Base-by-base conservation (phyloP, 768 basidiomycete genomes). In the Pluteus cervinus region DNA sequence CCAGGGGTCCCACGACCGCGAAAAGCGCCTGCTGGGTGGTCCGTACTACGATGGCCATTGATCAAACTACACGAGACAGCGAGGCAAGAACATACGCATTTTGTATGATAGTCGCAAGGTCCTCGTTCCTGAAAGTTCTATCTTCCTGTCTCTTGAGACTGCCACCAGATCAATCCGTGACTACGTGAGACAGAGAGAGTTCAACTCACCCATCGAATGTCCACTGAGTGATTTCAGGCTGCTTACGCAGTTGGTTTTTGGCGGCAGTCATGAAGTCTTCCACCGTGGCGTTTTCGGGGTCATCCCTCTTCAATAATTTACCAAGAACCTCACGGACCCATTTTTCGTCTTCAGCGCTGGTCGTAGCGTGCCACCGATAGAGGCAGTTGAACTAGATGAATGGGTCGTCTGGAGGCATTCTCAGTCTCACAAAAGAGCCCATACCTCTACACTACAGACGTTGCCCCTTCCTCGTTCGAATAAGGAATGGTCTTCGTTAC, bases 351-450 rank as follows among this genome's bases (percentile, higher is more conserved):
- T 71, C 68, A 10, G 52, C 48, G 29, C 82, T 86, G 0, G 82
- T 86, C 0, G 87, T 88, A 1, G 88, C 81, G 31, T 91, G 88
- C 88, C 88, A 69, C 14, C 84, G 75, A 57, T 90, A 90, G 39
- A 90, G 60, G 48, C 82, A 83, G 49, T 90, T 90, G 65, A 90
- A 90, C 81, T 86, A 25, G 7, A 32, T 21, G 7, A 30, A 36
- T 12, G 34, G 47, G 24, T 24, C 29, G 14, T 39, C 12, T 25
- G 25, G 18, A 31, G n/a, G n/a, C n/a, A n/a, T n/a, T 10, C 12
- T 14, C 8, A 15, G 18, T 14, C 14, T 4, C 24, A 4, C 8
- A n/a, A 30, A 12, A 7, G n/a, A 2, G 9, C 26, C 52, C 60
- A 24, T 44, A 83, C 84, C 69, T 91, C 87, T 21, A 87, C 82